Evolutionary conservation across 306 rosid species (phyloP).

Genomic region (Rubus parviflorus): DNA sequence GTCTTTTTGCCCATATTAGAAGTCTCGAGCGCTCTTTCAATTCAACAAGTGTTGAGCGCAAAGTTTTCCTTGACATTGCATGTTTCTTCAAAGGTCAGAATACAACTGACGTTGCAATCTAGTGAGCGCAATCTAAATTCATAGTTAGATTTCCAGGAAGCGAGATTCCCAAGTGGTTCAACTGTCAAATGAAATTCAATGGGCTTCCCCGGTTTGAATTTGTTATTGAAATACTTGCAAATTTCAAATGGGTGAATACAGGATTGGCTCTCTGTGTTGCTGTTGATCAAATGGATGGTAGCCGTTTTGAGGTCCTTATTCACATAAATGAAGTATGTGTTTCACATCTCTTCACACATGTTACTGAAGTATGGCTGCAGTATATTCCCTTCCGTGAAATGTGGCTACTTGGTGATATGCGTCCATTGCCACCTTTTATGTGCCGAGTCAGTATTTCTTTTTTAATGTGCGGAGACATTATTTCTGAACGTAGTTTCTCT

Average conservation of each 20-base stretch:
- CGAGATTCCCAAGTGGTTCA: neutral
- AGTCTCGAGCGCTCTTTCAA: too few relatives aligned
- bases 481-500: too few relatives aligned
- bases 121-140: fast-evolving
- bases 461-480: too few relatives aligned
- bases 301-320: neutral
- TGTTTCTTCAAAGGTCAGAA: constrained; percentile 27
- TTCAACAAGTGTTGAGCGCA: too few relatives aligned
- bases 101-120: too few relatives aligned
- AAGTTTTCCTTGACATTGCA: constrained; percentile 43
- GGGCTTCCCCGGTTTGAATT: neutral
- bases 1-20: too few relatives aligned
- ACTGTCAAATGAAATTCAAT: neutral
- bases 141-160: neutral
- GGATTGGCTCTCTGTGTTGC: neutral
- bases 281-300: neutral
- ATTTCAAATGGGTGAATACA: neutral
- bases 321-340: too few relatives aligned
- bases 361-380: too few relatives aligned
- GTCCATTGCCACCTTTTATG: too few relatives aligned
- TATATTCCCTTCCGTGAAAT: too few relatives aligned
- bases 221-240: neutral
- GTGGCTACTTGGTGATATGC: neutral
- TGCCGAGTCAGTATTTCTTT: too few relatives aligned
- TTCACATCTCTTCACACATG: too few relatives aligned